Conservation (phyloP, 1,139 yeast species). For the Magnusiomyces paraingens region DNA sequence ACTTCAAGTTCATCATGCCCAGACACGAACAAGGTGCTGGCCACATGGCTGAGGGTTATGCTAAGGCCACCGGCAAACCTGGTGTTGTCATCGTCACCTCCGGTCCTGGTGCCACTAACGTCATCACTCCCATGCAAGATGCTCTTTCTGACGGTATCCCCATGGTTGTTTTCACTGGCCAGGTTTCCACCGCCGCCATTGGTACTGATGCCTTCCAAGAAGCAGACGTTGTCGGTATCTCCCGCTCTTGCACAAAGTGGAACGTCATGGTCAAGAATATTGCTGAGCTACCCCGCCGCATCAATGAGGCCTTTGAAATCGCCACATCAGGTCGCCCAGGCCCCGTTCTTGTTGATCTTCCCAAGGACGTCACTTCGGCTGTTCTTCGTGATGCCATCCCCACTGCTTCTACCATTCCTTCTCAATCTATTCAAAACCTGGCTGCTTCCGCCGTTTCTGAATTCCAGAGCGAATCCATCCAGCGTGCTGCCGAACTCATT, state of each 20-base stretch:
- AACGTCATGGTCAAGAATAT: conserved; percentile 96
- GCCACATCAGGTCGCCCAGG: conserved; percentile 97
- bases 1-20: conserved; percentile 86
- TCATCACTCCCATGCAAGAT: conserved; percentile 95
- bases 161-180: conserved; percentile 95
- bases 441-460: conserved; percentile 69
- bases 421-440: conserved; percentile 64
- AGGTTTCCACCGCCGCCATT: conserved; percentile 90
- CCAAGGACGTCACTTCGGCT: conserved; percentile 96
- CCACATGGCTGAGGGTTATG: conserved; percentile 99
- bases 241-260: conserved; percentile 98
- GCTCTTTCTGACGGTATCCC: conserved; percentile 98
- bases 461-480: conserved; percentile 67
- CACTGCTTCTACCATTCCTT: conserved; percentile 74
- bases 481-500: conserved; percentile 69
- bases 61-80: conserved; percentile 92
- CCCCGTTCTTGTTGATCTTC: conserved; percentile 94
- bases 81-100: conserved; percentile 97
- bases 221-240: conserved; percentile 95
- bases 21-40: conserved; percentile 99
- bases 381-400: conserved; percentile 84
- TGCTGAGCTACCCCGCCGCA: conserved; percentile 89
- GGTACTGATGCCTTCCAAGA: conserved; percentile 99
- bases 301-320: conserved; percentile 96
- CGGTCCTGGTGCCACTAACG: conserved; percentile 98